Conservation (phyloP, 1,139 yeast species). For the Scheffersomyces cryptocercus region DNA sequence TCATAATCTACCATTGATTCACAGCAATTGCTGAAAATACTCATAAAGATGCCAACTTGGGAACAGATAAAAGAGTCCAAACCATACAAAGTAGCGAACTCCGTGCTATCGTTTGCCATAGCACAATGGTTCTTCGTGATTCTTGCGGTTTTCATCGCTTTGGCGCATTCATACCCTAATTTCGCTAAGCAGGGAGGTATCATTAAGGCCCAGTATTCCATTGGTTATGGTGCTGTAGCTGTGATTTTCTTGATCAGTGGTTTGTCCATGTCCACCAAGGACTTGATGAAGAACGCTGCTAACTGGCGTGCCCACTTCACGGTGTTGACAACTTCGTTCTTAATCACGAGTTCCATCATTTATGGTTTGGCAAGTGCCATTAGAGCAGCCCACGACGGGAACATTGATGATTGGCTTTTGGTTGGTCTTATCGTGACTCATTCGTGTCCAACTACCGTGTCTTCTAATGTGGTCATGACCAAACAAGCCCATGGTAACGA, state of each 20-base stretch:
- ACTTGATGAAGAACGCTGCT: constrained; percentile 56
- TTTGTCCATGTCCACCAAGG: constrained; percentile 66
- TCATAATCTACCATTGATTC: background rate
- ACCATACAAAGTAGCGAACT: constrained; percentile 2
- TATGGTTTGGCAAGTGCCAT: constrained; percentile 76
- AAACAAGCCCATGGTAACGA: constrained; percentile 79
- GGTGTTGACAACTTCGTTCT: constrained; percentile 65
- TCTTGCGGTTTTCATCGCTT: constrained; percentile 68
- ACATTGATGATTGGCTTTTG: constrained; percentile 70
- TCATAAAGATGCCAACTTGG: background rate
- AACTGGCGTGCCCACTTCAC: constrained; percentile 85
- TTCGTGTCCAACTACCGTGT: constrained; percentile 88
- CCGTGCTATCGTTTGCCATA: constrained; percentile 27
- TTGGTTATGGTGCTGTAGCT: constrained; percentile 87
- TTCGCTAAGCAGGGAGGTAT: constrained; percentile 84
- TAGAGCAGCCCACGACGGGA: constrained; percentile 53
- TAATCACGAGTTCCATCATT: constrained; percentile 73
- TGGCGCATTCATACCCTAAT: constrained; percentile 77
- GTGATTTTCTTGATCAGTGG: constrained; percentile 81
- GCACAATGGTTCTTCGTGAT: constrained; percentile 74
- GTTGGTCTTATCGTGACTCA: constrained; percentile 81
- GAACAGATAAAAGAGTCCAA: constrained; percentile 1
- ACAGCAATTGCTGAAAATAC: background rate
- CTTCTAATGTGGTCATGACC: constrained; percentile 93
- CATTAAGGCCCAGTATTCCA: constrained; percentile 70